Percentiles rank a stretch among this genome's conserved stretches.
These are phyloP conservation scores for Trichophyton schoenleinii DNA, from an alignment of 2,329 filamentous ascomycete species.

Conservation along the genomic window DNA sequence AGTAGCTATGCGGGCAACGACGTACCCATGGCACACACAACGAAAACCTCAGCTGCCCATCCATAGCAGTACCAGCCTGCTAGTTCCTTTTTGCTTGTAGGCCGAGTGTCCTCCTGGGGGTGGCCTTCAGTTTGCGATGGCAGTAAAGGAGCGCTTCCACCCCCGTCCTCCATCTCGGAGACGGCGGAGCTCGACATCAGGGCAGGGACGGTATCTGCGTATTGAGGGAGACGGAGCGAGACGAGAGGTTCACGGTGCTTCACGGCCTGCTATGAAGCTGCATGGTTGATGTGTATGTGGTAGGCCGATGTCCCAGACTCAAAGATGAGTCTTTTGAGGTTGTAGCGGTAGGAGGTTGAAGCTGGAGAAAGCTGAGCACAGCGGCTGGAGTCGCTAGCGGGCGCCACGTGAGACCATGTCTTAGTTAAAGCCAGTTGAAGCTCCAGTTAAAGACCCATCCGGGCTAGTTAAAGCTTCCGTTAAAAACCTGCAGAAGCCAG, in stretches of 20 bases:
- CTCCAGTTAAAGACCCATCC: not conserved
- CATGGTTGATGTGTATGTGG: not conserved
- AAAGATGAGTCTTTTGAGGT: not conserved
- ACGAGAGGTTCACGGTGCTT: not conserved
- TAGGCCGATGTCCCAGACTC: not conserved
- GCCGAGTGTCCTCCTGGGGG: slow-evolving; percentile 60
- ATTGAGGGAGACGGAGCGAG: not conserved
- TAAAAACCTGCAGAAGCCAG: not conserved
- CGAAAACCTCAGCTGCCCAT: slow-evolving; percentile 92
- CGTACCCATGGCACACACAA: slow-evolving; percentile 69
- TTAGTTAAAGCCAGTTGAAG: not conserved
- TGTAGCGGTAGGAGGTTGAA: not conserved
- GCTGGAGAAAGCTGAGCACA: not conserved
- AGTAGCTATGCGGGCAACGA: not conserved
- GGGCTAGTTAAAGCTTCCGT: not conserved
- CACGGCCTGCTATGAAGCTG: not conserved
- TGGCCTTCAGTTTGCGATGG: not conserved
- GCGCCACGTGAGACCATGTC: not conserved
- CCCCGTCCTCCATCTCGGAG: not conserved
- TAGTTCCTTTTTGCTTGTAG: slow-evolving; percentile 77
- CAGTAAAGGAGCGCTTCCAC: not conserved
- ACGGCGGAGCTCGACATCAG: not conserved
- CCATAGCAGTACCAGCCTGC: slow-evolving; percentile 92
- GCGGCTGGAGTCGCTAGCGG: not conserved
- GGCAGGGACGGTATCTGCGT: not conserved